Percentiles rank a stretch among this genome's conserved stretches.
Evolutionary conservation across 495 filamentous ascomycete species (phyloP).

Genomic region (Cairneyella variabilis): DNA sequence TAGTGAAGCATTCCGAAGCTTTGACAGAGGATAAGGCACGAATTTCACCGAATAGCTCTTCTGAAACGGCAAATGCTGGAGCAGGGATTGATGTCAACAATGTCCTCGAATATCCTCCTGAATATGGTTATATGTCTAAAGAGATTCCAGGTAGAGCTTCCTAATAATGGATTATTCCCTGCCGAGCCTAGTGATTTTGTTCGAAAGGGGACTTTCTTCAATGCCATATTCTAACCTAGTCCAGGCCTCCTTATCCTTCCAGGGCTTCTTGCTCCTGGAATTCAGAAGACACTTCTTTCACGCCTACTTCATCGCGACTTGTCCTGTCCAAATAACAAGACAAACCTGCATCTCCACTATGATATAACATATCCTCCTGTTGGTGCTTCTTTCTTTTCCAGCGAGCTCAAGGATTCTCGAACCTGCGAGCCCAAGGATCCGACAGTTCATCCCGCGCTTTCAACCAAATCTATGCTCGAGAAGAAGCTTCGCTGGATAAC

Average conservation of each 20-base stretch:
- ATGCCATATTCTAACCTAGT: conserved; percentile 1
- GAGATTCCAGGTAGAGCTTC: conserved; percentile 16
- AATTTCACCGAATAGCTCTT: too few species aligned
- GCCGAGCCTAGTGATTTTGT: background rate
- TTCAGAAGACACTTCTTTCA: conserved; percentile 64
- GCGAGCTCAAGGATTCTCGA: conserved; percentile 29
- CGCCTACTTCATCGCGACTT: conserved; percentile 78
- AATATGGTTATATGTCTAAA: conserved; percentile 2
- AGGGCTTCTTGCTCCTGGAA: conserved; percentile 58
- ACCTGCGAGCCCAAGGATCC: conserved; percentile 64
- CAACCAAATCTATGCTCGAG: conserved; percentile 59
- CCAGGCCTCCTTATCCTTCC: conserved; percentile 74
- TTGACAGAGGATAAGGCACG: too few species aligned
- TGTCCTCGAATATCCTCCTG: too few species aligned
- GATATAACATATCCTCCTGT: conserved; percentile 61
- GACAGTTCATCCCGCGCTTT: conserved; percentile 62
- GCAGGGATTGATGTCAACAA: too few species aligned
- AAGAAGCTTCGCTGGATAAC: conserved; percentile 90
- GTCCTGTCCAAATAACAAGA: conserved; percentile 67
- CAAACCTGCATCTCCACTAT: conserved; percentile 84
- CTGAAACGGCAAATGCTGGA: too few species aligned
- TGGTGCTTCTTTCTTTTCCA: conserved; percentile 42
- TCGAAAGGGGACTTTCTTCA: background rate
- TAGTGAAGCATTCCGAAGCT: too few species aligned
- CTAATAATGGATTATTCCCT: too few species aligned